A percentile compares a stretch with the other conserved stretches of the same genome.
Evolutionary conservation across 345 rosid genomes (phyloP).

Genomic region (Laguncularia racemosa): DNA sequence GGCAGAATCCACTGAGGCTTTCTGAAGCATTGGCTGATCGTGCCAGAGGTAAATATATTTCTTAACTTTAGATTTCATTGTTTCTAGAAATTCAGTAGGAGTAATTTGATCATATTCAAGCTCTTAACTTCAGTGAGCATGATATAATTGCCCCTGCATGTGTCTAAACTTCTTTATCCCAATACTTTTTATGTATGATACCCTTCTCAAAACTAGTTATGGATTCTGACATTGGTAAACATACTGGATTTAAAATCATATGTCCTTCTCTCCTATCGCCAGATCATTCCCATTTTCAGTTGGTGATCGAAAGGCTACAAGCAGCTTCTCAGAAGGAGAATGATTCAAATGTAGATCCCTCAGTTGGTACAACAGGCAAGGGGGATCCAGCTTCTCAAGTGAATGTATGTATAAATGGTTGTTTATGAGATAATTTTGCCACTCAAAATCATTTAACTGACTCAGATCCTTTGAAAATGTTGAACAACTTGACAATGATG

Average conservation of each 20-base stretch:
- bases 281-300: slow-evolving; percentile 56
- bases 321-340: slow-evolving; percentile 32
- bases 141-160: too few relatives aligned
- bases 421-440: too few relatives aligned
- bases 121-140: background rate
- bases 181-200: too few relatives aligned
- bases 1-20: slow-evolving; percentile 47
- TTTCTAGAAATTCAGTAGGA: background rate
- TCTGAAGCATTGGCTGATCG: slow-evolving; percentile 52
- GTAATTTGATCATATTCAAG: background rate
- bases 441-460: too few relatives aligned
- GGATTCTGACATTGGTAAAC: background rate
- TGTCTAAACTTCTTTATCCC: too few relatives aligned
- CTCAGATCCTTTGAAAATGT: too few relatives aligned
- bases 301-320: slow-evolving; percentile 51
- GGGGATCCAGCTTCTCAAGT: slow-evolving; percentile 24
- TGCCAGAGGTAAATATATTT: slow-evolving; percentile 32
- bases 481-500: too few relatives aligned
- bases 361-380: slow-evolving; percentile 22
- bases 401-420: slow-evolving; percentile 22
- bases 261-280: slow-evolving; percentile 10
- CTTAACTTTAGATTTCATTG: background rate
- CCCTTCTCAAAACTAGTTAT: background rate
- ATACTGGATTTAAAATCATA: background rate
- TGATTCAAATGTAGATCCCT: slow-evolving; percentile 28